Conservation (phyloP, 257 asterid genomes). For the Capsicum pubescens region DNA sequence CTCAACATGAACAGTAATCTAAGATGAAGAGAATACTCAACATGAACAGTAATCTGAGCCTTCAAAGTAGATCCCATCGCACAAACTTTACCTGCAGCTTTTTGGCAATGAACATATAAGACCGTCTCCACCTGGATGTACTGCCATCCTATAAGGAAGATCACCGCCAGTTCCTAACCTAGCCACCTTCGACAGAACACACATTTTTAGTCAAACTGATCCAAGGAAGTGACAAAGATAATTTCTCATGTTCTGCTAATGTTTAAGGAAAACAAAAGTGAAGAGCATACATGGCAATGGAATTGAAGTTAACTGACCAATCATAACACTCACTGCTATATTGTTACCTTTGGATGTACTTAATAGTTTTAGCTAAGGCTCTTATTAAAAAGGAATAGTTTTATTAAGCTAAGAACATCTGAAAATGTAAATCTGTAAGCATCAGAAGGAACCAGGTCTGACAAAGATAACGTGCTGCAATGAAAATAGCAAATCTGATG, state of each 20-base stretch:
- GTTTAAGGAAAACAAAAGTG: not conserved
- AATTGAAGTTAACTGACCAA: slow-evolving; percentile 5
- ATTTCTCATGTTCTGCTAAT: not conserved
- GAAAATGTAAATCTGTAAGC: too few relatives aligned
- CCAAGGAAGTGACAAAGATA: not conserved
- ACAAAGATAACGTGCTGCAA: too few relatives aligned
- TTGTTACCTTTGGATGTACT: not conserved
- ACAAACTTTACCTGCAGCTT: slow-evolving; percentile 68
- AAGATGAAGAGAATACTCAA: slow-evolving; percentile 3
- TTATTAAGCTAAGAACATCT: too few relatives aligned
- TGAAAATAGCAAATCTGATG: too few relatives aligned
- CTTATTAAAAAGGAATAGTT: not conserved
- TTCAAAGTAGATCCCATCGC: not conserved
- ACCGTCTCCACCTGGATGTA: slow-evolving; percentile 93
- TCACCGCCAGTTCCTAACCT: slow-evolving; percentile 77
- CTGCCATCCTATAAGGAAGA: slow-evolving; percentile 86
- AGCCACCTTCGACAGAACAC: slow-evolving; percentile 55
- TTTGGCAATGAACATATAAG: slow-evolving; percentile 75
- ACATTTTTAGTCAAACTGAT: not conserved
- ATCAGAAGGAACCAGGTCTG: too few relatives aligned
- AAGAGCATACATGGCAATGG: not conserved
- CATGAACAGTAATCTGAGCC: not conserved
- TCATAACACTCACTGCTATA: not conserved
- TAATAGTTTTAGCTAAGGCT: not conserved
- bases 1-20: too few relatives aligned